A percentile compares a stretch with the other conserved stretches of the same genome.
These are phyloP conservation scores for Eucalyptus curtisii DNA, from an alignment of 345 rosid genomes.

Conservation along the genomic window DNA sequence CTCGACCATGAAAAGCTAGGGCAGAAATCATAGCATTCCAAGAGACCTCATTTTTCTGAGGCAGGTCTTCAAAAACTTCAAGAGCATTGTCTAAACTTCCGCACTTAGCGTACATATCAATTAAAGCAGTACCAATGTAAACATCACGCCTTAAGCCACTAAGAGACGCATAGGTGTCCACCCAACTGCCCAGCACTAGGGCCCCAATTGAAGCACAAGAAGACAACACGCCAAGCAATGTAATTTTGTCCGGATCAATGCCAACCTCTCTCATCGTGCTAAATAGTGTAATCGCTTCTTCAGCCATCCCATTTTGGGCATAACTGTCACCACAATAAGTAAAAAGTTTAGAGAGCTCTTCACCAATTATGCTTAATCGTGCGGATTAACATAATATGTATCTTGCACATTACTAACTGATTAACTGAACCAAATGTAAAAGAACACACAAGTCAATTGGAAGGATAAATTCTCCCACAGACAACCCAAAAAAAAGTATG, in stretches of 20 bases:
- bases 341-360: neutral
- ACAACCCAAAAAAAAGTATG: neutral
- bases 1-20: slow-evolving; percentile 67
- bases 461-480: neutral
- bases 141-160: slow-evolving; percentile 34
- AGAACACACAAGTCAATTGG: neutral
- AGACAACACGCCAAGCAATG: slow-evolving; percentile 49
- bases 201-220: slow-evolving; percentile 80
- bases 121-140: slow-evolving; percentile 58
- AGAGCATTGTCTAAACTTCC: slow-evolving; percentile 62
- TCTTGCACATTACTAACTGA: neutral
- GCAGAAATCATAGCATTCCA: slow-evolving; percentile 92
- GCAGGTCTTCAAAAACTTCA: slow-evolving; percentile 59
- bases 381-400: neutral
- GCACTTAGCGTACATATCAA: slow-evolving; percentile 89
- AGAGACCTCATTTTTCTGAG: slow-evolving; percentile 64
- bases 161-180: slow-evolving; percentile 34
- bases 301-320: slow-evolving; percentile 76
- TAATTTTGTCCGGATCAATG: slow-evolving; percentile 33
- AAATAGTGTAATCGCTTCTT: slow-evolving; percentile 55
- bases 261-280: slow-evolving; percentile 34
- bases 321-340: slow-evolving; percentile 25
- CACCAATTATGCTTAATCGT: neutral
- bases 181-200: slow-evolving; percentile 59
- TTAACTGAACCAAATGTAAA: neutral